phyloP scores from a whole-genome alignment of 345 rosid genomes.

The Citrus unshiu region DNA sequence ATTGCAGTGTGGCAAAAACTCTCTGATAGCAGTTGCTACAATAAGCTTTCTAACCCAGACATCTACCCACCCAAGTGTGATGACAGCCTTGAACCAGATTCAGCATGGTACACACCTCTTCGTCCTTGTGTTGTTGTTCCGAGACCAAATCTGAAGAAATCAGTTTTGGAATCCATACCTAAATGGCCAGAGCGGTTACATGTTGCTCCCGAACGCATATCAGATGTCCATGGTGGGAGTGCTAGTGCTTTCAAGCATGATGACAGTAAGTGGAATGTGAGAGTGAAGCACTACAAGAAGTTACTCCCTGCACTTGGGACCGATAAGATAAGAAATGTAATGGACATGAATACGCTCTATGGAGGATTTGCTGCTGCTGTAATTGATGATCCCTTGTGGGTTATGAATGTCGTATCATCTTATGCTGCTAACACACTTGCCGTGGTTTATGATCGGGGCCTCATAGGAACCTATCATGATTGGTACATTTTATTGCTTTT shows the following conservation, averaged over 20 bases:
- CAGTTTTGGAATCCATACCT: slow-evolving; percentile 57
- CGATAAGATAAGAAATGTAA: slow-evolving; percentile 79
- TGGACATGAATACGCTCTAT: slow-evolving; percentile 97
- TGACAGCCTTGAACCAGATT: slow-evolving; percentile 93
- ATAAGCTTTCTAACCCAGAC: slow-evolving; percentile 61
- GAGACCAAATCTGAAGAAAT: slow-evolving; percentile 51
- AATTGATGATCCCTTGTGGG: slow-evolving; percentile 81
- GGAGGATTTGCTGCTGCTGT: slow-evolving; percentile 90
- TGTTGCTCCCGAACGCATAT: slow-evolving; percentile 67
- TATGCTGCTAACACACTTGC: slow-evolving; percentile 78
- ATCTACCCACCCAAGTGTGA: slow-evolving; percentile 90
- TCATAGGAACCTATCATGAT: slow-evolving; percentile 89
- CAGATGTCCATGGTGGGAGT: slow-evolving; percentile 67
- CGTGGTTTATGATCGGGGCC: slow-evolving; percentile 89
- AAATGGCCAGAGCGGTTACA: slow-evolving; percentile 90
- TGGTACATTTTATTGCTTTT: slow-evolving; percentile 47
- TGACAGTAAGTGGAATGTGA: slow-evolving; percentile 75
- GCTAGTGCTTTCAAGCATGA: slow-evolving; percentile 67
- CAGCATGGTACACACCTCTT: slow-evolving; percentile 96
- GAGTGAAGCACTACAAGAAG: slow-evolving; percentile 87
- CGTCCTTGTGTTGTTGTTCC: slow-evolving; percentile 91
- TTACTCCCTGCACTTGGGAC: slow-evolving; percentile 77
- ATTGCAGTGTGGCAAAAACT: slow-evolving; percentile 96
- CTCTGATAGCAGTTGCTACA: slow-evolving; percentile 63
- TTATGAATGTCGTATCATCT: slow-evolving; percentile 91